Evolutionary conservation across 2,329 filamentous ascomycete species (phyloP).

Genomic region (Periconia sp.): DNA sequence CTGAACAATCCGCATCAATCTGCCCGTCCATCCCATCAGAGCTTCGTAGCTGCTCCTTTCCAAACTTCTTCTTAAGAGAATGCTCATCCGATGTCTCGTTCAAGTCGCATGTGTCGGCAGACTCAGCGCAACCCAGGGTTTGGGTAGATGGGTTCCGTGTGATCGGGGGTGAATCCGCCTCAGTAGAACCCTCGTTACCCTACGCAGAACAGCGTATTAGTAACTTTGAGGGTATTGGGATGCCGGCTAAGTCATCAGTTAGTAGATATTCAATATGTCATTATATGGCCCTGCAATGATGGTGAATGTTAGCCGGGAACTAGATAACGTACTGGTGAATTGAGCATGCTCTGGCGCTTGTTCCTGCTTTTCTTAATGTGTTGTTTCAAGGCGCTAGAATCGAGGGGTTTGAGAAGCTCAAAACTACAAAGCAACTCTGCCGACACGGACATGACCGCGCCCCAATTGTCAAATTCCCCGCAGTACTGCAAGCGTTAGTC

Average conservation of each 20-base stretch:
- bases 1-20: too few relatives aligned
- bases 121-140: too few relatives aligned
- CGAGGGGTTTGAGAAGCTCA: constrained; percentile 92
- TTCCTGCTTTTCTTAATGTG: constrained; percentile 98
- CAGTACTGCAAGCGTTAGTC: constrained; percentile 73
- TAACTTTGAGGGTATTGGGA: constrained; percentile 59
- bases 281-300: constrained; percentile 28
- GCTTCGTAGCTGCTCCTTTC: too few relatives aligned
- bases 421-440: constrained; percentile 94
- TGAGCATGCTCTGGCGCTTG: constrained; percentile 92
- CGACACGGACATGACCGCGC: constrained; percentile 97
- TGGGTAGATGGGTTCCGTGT: constrained; percentile 14
- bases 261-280: constrained; percentile 34
- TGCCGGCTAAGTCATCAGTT: constrained; percentile 49
- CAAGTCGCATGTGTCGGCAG: too few relatives aligned
- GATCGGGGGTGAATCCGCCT: constrained; percentile 19
- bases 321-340: constrained; percentile 82
- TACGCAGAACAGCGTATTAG: constrained; percentile 42
- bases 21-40: too few relatives aligned
- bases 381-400: constrained; percentile 94
- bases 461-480: constrained; percentile 99
- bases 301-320: constrained; percentile 18
- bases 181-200: constrained; percentile 22
- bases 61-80: too few relatives aligned
- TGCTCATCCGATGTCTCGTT: too few relatives aligned